A percentile compares a stretch with the other conserved stretches of the same genome.
These are phyloP conservation scores for Cutaneotrichosporon spelunceum DNA, from an alignment of 1,284 basidiomycete genomes.

Conservation along the genomic window DNA sequence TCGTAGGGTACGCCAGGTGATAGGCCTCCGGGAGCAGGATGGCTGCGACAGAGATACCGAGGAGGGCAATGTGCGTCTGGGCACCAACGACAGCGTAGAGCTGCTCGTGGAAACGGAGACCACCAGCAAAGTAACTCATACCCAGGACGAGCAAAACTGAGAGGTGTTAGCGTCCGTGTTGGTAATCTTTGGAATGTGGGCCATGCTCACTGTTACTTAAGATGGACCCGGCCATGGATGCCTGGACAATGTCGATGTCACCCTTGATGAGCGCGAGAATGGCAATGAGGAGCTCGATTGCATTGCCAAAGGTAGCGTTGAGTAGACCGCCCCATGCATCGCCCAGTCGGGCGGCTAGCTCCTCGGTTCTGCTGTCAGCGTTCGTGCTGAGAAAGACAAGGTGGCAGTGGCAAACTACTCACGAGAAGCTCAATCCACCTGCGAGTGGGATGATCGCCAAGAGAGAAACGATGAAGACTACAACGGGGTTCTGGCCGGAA, in stretches of 20 bases:
- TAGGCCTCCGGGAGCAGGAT: constrained; percentile 72
- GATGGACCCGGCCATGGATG: constrained; percentile 62
- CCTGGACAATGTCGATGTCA: constrained; percentile 74
- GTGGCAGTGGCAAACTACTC: constrained; percentile 16
- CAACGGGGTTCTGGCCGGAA: constrained; percentile 57
- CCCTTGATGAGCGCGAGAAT: constrained; percentile 79
- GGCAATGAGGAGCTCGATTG: constrained; percentile 59
- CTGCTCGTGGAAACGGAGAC: constrained; percentile 63
- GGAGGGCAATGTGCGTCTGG: constrained; percentile 73
- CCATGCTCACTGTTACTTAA: constrained; percentile 56
- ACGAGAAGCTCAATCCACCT: constrained; percentile 53
- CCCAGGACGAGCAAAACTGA: constrained; percentile 71
- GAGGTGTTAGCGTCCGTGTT: constrained; percentile 1
- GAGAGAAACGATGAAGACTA: constrained; percentile 69
- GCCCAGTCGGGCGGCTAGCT: constrained; percentile 53
- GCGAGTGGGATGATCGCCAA: constrained; percentile 53
- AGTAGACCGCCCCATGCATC: constrained; percentile 54
- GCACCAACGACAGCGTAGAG: constrained; percentile 65
- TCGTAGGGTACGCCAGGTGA: constrained; percentile 53
- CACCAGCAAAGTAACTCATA: constrained; percentile 60
- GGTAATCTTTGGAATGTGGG: not conserved
- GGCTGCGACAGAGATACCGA: constrained; percentile 67
- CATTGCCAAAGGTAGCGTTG: constrained; percentile 54
- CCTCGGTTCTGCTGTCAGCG: constrained; percentile 47
- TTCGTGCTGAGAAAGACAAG: not conserved